phyloP scores from a whole-genome alignment of 2,329 filamentous ascomycete species.

The Xylaria digitata region DNA sequence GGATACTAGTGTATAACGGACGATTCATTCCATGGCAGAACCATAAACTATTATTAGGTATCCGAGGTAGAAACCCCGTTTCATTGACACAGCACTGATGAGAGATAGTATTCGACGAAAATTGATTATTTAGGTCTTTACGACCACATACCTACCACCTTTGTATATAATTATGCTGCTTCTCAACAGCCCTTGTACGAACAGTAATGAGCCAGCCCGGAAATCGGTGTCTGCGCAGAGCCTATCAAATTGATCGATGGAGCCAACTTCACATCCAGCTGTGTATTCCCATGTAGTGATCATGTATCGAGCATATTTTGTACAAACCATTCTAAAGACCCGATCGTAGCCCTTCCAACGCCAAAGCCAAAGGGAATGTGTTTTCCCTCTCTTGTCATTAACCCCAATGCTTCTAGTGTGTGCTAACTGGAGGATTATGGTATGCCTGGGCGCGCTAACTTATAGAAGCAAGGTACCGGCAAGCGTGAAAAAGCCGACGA shows the following conservation, averaged over 20 bases:
- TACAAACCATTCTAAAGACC: slow-evolving; percentile 20
- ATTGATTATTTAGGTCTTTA: slow-evolving; percentile 1
- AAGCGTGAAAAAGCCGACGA: slow-evolving; percentile 53
- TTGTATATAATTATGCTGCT: slow-evolving; percentile 25
- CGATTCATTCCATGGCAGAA: too few species aligned
- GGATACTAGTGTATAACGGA: too few species aligned
- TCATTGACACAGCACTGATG: background rate
- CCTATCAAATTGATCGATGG: slow-evolving; percentile 33
- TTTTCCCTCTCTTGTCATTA: slow-evolving; percentile 15
- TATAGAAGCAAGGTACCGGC: slow-evolving; percentile 56
- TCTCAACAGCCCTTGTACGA: slow-evolving; percentile 15
- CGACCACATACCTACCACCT: slow-evolving; percentile 12
- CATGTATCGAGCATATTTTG: slow-evolving; percentile 14
- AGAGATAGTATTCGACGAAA: background rate
- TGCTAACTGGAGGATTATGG: slow-evolving; percentile 2
- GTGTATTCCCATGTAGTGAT: slow-evolving; percentile 17
- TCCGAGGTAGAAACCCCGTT: too few species aligned
- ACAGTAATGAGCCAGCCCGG: slow-evolving; percentile 19
- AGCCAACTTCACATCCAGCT: slow-evolving; percentile 36
- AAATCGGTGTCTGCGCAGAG: slow-evolving; percentile 30
- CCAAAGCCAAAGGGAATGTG: slow-evolving; percentile 14
- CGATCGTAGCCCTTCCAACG: slow-evolving; percentile 22
- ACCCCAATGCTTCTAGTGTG: slow-evolving; percentile 13
- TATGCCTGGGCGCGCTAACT: slow-evolving; percentile 24
- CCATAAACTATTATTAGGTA: too few species aligned